Evolutionary conservation across 192 early-diverging fungal species (phyloP), one percentile per base, ranked within the genome.

Genomic region (Rhizophagus sp.): DNA sequence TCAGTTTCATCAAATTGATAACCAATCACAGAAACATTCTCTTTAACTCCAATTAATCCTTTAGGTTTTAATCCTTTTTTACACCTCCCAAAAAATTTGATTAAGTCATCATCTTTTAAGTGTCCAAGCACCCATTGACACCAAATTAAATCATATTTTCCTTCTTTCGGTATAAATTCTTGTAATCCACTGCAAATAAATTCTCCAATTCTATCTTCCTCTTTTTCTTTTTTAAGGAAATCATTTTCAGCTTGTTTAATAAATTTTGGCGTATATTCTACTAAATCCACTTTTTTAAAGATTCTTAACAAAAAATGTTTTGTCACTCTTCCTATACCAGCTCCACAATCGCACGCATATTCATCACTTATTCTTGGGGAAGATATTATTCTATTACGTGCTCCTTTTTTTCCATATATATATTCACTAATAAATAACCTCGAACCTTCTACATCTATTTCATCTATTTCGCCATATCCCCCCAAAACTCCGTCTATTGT

Each of bases 61-160:
- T 94, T 93, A 44, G 85, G 84, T 62, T 85, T 88, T 41, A 99
- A 83, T 0, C 93, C 93, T 5, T 80, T 75, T 15, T 90, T 91
- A 80, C 96, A 96, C 34, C 95, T 80, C 75, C 88, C 74, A 64
- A 99, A 95, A 81, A 97, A 98, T 0, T 87, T 85, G 7, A 96
- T 85, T 52, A 99, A 82, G 81, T 99, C 94, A 25, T 93, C 92
- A 80, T 98, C 95, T 3, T 93, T 97, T 77, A 98, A 87, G 85
- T 98, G 96, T 30, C 94, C 92, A 30, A 99, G 84, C 2, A 98
- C 96, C 97, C 97, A 99, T 85, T 99, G 97, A 82, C 93, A 96
- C 97, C 97, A 99, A 47, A 99, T 95, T n/a, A 96, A 84, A 78
- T 97, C 95, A 85, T 98, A 99, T 24, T 90, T 86, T 1, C 83